Base-by-base conservation (phyloP, 306 rosid genomes). In the Trifolium dubium region DNA sequence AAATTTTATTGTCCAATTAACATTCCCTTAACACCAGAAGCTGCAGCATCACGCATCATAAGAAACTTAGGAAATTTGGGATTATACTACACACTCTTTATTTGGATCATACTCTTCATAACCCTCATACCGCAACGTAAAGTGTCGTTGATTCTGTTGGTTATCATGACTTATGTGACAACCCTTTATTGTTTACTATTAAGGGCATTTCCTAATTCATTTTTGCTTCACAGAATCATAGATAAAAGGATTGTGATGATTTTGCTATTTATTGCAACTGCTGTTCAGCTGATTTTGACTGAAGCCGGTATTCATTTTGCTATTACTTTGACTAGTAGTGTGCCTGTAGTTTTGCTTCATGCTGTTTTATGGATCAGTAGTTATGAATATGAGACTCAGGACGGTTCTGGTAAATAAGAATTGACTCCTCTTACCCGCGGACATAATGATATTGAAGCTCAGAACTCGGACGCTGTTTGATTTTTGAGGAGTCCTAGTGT, bases 21-120 rank as follows among this genome's bases (percentile, higher is more conserved):
- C 80, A 68, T 86, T 34, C 92, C 96, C 53, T 7, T 35, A 18
- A 80, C 89, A 76, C 17, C 84, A 28, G 96, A 87, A 82, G 79
- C 83, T 2, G 84, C 90, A 1, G 83, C 85, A 0, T 41, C 66
- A 2, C 74, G 92, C 1, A 72, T 90, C 32, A 71, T 69, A 32
- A 60, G 67, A 74, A 90, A 88, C 84, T 37, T 83, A 2, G 69
- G 19, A 8, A 77, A 49, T 71, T 80, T 67, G 11, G 85, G 90
- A 18, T 58, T 82, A 31, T 86, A 80, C 29, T 88, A 90, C 83
- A 8, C 82, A 1, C 83, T 79, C 23, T 90, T 90, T 60, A 76
- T 90, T 58, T 90, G 92, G 92, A 75, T 83, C 72, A 77, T 84
- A 72, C 96, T 88, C 74, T 88, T 84, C 85, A 84, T 88, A 74